A percentile compares a stretch with the other conserved stretches of the same genome.
phyloP scores from a whole-genome alignment of 73 alveolate genomes.

The Tetrahymena malaccensis region DNA sequence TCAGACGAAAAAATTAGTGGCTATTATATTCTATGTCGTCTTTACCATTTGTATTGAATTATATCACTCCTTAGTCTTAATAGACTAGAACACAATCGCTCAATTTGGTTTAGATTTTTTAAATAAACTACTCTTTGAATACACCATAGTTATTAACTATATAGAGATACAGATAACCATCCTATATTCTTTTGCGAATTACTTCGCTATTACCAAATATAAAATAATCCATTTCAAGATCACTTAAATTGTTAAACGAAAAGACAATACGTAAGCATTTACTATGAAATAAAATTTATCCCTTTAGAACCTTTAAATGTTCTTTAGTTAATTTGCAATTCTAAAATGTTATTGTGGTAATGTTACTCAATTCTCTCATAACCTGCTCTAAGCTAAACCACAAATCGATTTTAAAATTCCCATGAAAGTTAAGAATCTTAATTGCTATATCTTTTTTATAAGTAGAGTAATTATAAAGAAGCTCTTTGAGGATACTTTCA shows the following conservation, averaged over 20 bases:
- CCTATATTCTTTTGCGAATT: not conserved
- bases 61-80: not conserved
- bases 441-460: not conserved
- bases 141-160: not conserved
- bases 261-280: not conserved
- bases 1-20: not conserved
- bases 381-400: not conserved
- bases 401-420: not conserved
- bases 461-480: not conserved
- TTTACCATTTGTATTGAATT: not conserved
- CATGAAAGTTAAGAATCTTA: not conserved
- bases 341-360: not conserved
- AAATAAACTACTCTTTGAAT: not conserved
- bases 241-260: not conserved
- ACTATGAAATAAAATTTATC: not conserved
- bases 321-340: not conserved
- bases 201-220: not conserved
- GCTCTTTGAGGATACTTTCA: not conserved
- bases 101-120: not conserved
- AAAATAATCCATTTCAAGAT: not conserved
- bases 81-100: not conserved
- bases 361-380: not conserved
- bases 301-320: not conserved
- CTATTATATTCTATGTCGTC: not conserved
- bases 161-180: not conserved